These are phyloP conservation scores for Pichia sporocuriosa DNA, from an alignment of 805 yeast species.

Conservation along the genomic window DNA sequence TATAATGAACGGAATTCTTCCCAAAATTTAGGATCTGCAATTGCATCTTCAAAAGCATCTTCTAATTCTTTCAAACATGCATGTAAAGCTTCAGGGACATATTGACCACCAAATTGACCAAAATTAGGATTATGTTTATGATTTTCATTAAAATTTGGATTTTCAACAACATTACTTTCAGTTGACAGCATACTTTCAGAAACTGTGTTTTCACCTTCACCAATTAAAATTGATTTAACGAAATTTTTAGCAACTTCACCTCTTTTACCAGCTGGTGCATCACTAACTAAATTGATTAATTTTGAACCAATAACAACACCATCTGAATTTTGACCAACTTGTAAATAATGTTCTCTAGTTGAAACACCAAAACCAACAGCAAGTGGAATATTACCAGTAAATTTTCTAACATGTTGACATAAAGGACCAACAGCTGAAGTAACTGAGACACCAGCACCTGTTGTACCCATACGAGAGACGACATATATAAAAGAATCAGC, in stretches of 20 bases:
- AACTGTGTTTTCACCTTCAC: conserved; percentile 34
- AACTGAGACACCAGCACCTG: conserved; percentile 76
- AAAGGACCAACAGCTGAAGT: conserved; percentile 57
- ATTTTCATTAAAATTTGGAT: conserved; percentile 41
- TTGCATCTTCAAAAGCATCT: conserved; percentile 77
- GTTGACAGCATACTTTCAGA: conserved; percentile 15
- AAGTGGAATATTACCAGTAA: conserved; percentile 70
- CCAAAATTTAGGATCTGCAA: conserved; percentile 91
- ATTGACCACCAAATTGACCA: conserved; percentile 98
- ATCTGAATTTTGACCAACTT: conserved; percentile 77
- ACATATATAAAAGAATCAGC: conserved; percentile 96
- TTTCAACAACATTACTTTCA: conserved; percentile 15
- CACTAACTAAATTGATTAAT: conserved; percentile 63
- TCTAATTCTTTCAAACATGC: conserved; percentile 88
- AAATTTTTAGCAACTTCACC: conserved; percentile 59
- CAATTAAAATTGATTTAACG: conserved; percentile 62
- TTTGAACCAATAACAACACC: conserved; percentile 96
- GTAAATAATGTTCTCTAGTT: conserved; percentile 80
- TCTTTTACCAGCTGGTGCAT: conserved; percentile 54
- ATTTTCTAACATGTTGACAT: conserved; percentile 66
- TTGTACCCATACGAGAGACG: conserved; percentile 96
- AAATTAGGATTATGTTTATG: conserved; percentile 73
- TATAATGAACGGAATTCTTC: conserved; percentile 78
- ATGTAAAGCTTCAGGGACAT: conserved; percentile 94
- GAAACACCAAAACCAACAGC: conserved; percentile 98